Conservation (phyloP, 2,329 filamentous ascomycete species). For the Ophiostoma sp. region DNA sequence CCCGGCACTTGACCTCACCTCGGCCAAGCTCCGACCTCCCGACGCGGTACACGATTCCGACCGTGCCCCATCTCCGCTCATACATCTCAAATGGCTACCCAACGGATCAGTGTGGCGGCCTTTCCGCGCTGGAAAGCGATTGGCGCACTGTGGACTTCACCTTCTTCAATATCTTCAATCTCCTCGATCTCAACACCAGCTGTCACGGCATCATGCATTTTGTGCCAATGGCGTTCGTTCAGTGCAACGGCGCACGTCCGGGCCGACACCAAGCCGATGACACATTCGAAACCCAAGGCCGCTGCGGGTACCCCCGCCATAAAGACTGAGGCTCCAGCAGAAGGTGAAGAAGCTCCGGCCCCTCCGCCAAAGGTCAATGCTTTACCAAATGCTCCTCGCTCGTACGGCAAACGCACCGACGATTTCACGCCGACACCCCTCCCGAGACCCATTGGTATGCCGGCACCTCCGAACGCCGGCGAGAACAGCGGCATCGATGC, state of each 20-base stretch:
- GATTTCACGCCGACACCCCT: conserved; percentile 61
- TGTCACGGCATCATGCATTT: conserved; percentile 41
- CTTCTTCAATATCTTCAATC: not conserved
- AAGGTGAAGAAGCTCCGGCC: not conserved
- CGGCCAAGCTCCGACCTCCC: conserved; percentile 13
- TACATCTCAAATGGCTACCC: conserved; percentile 12
- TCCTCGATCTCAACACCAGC: not conserved
- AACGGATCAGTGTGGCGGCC: not conserved
- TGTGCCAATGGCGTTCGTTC: conserved; percentile 51
- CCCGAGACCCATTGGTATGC: conserved; percentile 78
- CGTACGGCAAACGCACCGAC: conserved; percentile 57
- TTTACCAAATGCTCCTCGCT: conserved; percentile 59
- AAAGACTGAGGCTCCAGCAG: not conserved
- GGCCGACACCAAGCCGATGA: conserved; percentile 28
- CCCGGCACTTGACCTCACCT: conserved; percentile 1
- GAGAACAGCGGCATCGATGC: conserved; percentile 79
- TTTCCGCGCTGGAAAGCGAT: not conserved
- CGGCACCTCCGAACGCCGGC: conserved; percentile 68
- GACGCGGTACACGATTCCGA: not conserved
- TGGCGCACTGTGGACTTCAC: conserved; percentile 1
- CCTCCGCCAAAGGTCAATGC: conserved; percentile 31
- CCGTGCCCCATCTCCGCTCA: not conserved
- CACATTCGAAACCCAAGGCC: conserved; percentile 2
- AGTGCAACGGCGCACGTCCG: conserved; percentile 20
- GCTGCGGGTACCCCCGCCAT: not conserved